Evolutionary conservation across 1,284 basidiomycete species (phyloP).

Genomic region (Ustilago nuda): DNA sequence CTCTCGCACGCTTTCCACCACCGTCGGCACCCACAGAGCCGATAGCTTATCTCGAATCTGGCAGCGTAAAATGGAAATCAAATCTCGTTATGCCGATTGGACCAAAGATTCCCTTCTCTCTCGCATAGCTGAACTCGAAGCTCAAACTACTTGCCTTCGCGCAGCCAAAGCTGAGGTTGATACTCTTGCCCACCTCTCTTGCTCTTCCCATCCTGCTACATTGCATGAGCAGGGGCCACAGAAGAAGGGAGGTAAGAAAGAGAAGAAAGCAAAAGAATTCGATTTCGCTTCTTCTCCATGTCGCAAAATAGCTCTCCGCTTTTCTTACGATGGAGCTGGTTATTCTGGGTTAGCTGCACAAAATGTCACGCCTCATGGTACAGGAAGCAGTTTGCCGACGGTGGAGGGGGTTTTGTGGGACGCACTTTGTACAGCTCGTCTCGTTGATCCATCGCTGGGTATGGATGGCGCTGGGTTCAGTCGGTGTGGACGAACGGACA

Average conservation of each 20-base stretch:
- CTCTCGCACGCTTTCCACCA: neutral
- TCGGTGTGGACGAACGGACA: conserved; percentile 91
- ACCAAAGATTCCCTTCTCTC: conserved; percentile 45
- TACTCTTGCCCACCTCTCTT: neutral
- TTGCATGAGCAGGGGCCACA: neutral
- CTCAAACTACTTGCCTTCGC: conserved; percentile 16
- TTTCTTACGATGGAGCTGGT: conserved; percentile 90
- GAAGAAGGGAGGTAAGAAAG: conserved; percentile 23
- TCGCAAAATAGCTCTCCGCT: conserved; percentile 90
- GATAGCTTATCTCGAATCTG: conserved; percentile 20
- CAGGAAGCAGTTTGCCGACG: conserved; percentile 78
- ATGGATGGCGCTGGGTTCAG: conserved; percentile 81
- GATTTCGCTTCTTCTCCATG: conserved; percentile 78
- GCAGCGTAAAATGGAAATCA: conserved; percentile 49
- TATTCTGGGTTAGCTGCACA: conserved; percentile 85
- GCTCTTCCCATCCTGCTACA: neutral
- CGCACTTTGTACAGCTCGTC: conserved; percentile 71
- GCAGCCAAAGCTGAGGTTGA: conserved; percentile 16
- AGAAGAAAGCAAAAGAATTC: conserved; percentile 70
- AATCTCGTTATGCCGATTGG: conserved; percentile 53
- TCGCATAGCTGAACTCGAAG: conserved; percentile 58
- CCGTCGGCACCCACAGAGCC: neutral
- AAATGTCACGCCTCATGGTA: conserved; percentile 70
- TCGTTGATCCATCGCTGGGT: conserved; percentile 58
- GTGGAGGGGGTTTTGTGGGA: conserved; percentile 89